A percentile compares a stretch with the other conserved stretches of the same genome.
Evolutionary conservation across 148 eudicot species (phyloP).

Genomic region (Nyssa sinensis): DNA sequence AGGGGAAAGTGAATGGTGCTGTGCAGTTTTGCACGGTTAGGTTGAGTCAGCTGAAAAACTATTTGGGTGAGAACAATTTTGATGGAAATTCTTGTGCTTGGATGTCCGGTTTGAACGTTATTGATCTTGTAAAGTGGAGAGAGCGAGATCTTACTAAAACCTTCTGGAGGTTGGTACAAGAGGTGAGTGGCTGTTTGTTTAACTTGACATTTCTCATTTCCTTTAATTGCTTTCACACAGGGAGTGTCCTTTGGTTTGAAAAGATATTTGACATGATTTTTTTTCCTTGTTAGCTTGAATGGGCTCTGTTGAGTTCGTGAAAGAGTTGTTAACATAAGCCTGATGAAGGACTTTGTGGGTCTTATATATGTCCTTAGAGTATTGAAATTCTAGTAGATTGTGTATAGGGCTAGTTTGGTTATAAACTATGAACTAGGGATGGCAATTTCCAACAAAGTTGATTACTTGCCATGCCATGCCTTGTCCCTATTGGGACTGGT

Average conservation of each 20-base stretch:
- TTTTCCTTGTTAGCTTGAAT: conserved; percentile 1
- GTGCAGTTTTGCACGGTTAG: conserved; percentile 65
- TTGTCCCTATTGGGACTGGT: too few relatives aligned
- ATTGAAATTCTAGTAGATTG: neutral
- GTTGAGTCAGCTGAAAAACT: conserved; percentile 52
- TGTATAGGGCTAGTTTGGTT: neutral
- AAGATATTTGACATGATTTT: neutral
- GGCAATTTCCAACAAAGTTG: too few relatives aligned
- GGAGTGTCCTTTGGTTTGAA: conserved; percentile 1
- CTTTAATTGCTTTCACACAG: neutral
- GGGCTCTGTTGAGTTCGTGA: neutral
- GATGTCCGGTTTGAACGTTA: conserved; percentile 91
- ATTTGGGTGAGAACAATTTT: conserved; percentile 43
- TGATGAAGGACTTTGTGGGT: too few relatives aligned
- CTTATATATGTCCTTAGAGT: neutral
- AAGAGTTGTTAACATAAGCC: too few relatives aligned
- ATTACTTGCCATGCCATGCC: too few relatives aligned
- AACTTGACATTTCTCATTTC: neutral
- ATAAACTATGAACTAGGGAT: neutral
- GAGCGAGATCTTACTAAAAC: conserved; percentile 52
- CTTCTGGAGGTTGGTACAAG: conserved; percentile 53
- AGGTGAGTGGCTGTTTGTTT: conserved; percentile 52
- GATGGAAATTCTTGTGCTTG: conserved; percentile 68
- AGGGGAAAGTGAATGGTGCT: conserved; percentile 82
- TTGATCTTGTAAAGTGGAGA: conserved; percentile 84